Evolutionary conservation across 2,329 filamentous ascomycete species (phyloP).

Genomic region (Aspergillus sp.): DNA sequence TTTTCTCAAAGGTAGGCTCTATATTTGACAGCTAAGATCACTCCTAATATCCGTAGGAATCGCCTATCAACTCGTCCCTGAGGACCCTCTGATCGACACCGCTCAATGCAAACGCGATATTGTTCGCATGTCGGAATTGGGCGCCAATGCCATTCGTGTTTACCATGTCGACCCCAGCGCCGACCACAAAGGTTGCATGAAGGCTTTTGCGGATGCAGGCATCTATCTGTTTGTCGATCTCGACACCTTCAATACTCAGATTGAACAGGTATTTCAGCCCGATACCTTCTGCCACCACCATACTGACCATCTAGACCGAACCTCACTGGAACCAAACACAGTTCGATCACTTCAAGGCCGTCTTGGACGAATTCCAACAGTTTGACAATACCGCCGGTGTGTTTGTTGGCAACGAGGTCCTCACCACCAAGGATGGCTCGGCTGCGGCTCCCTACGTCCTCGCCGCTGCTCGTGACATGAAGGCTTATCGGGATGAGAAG

Average conservation of each 20-base stretch:
- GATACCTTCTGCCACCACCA: not conserved
- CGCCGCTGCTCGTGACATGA: conserved; percentile 74
- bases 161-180: conserved; percentile 74
- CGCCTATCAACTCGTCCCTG: conserved; percentile 62
- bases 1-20: conserved; percentile 69
- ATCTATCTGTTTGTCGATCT: conserved; percentile 84
- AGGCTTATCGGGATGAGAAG: conserved; percentile 71
- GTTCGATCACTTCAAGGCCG: conserved; percentile 61
- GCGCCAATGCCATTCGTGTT: conserved; percentile 78
- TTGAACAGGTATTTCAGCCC: conserved; percentile 31
- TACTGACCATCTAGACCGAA: conserved; percentile 38
- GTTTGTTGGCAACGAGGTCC: conserved; percentile 83
- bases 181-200: conserved; percentile 77
- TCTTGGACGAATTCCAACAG: conserved; percentile 71
- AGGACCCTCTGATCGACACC: conserved; percentile 72
- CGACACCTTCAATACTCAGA: conserved; percentile 48
- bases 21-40: not conserved
- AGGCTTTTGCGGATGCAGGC: conserved; percentile 68
- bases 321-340: conserved; percentile 72
- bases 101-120: conserved; percentile 75
- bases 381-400: conserved; percentile 80
- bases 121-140: conserved; percentile 70
- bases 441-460: conserved; percentile 76
- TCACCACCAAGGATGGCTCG: conserved; percentile 50
- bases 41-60: conserved; percentile 50